phyloP scores from a whole-genome alignment of 202 grass and related monocot species.

The Panicum hallii region DNA sequence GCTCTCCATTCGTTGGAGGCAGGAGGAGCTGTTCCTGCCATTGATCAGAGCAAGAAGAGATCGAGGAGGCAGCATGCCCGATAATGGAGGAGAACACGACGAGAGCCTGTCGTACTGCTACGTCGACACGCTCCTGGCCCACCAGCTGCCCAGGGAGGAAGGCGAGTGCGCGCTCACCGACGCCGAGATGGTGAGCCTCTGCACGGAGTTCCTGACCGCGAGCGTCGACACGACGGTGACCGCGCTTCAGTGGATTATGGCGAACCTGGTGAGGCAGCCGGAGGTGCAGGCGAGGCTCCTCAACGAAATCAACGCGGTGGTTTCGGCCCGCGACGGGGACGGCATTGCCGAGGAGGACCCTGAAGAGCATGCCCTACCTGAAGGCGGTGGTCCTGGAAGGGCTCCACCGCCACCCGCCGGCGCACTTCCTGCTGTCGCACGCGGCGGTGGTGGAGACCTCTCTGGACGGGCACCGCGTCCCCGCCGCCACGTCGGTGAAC shows the following conservation, averaged over 20 bases:
- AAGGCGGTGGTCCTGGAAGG: slow-evolving; percentile 64
- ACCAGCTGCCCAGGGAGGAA: slow-evolving; percentile 9
- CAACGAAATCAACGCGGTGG: slow-evolving; percentile 24
- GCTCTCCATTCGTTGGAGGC: not conserved
- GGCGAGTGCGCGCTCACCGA: slow-evolving; percentile 9
- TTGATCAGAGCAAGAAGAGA: slow-evolving; percentile 14
- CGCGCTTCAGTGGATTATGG: slow-evolving; percentile 54
- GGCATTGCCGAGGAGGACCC: slow-evolving; percentile 44
- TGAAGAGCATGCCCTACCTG: slow-evolving; percentile 41
- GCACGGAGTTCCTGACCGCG: slow-evolving; percentile 33
- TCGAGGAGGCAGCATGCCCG: too few relatives aligned
- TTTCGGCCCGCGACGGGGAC: not conserved
- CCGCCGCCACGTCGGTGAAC: slow-evolving; percentile 34
- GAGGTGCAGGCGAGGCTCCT: slow-evolving; percentile 34
- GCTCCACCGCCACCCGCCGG: slow-evolving; percentile 60
- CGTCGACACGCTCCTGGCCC: not conserved
- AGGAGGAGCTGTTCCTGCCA: slow-evolving; percentile 20
- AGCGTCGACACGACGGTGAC: slow-evolving; percentile 38
- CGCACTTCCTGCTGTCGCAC: slow-evolving; percentile 59
- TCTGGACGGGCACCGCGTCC: slow-evolving; percentile 47
- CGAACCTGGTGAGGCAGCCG: slow-evolving; percentile 37
- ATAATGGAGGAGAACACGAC: not conserved
- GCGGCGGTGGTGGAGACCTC: slow-evolving; percentile 40
- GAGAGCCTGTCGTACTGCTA: slow-evolving; percentile 5
- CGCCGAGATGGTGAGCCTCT: slow-evolving; percentile 24